Evolutionary conservation across 768 basidiomycete species (phyloP), one percentile per base, ranked within the genome.

Genomic region (Candolleomyces aberdarensis): DNA sequence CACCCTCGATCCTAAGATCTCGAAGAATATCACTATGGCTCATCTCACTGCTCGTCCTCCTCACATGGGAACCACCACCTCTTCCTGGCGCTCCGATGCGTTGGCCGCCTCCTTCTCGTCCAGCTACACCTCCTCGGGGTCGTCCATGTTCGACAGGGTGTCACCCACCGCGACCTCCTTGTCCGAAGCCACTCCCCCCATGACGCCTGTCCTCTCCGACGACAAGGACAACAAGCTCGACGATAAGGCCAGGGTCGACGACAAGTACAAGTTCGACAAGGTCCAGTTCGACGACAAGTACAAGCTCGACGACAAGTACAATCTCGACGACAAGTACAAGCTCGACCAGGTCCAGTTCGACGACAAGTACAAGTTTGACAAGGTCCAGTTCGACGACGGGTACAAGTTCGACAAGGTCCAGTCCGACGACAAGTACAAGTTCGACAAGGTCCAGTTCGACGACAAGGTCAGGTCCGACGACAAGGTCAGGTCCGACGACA

Each of bases 171-270:
- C 19, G 19, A 60, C 69, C 8, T 67, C 65, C 48, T 56, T 66
- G 31, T 64, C 67, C 15, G 69, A 71, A 40, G 7, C 43, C 32
- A 69, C 66, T 10, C 66, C 67, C 51, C 67, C 69, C 48, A 55
- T 63, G 31, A 66, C 67, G 5, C 69, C 68, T 17, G 56, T 64
- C 48, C 31, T 32, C 19, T 57, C 63, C 11, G 22, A 43, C 17
- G 52, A 26, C 26, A 26, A 46, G n/a, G 53, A 40, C 51, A n/a
- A n/a, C 40, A 43, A 17, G 20, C 19, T 7, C n/a, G 10, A 44
- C 40, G 10, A 20, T 3, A n/a, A 20, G 3, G 40, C 5, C 20
- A 20, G 3, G 26, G 26, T 26, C 26, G 26, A 26, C 26, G 26
- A 26, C 26, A 26, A 26, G 26, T 26, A 26, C 26, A 26, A 26